Conservation (phyloP, 345 rosid genomes). For the Fremontodendron californicum region DNA sequence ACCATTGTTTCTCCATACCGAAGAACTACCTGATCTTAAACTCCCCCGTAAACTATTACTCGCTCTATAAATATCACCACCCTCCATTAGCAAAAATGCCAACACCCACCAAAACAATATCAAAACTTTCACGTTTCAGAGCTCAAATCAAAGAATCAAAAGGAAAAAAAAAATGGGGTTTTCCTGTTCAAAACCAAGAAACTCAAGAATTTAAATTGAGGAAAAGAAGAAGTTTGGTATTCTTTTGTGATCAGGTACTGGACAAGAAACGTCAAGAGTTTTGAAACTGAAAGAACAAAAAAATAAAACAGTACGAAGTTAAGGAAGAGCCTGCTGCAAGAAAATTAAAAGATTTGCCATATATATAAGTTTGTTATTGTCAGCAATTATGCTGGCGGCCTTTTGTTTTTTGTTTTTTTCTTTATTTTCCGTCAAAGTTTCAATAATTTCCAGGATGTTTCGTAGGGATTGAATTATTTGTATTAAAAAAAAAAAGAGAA, state of each 20-base stretch:
- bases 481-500: no score
- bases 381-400: no score
- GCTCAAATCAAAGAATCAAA: background rate
- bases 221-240: background rate
- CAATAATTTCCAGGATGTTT: no score
- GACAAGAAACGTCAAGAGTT: background rate
- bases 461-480: no score
- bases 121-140: background rate
- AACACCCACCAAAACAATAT: background rate
- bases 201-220: background rate
- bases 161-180: background rate
- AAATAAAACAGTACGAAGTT: no score
- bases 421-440: no score
- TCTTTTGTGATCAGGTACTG: background rate
- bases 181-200: background rate
- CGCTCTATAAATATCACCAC: conserved; percentile 35
- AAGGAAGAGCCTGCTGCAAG: no score
- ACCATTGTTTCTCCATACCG: conserved; percentile 35
- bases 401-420: no score
- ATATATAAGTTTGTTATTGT: no score
- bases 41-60: conserved; percentile 32
- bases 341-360: no score
- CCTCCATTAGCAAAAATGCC: conserved; percentile 25
- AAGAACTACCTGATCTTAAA: conserved; percentile 17
- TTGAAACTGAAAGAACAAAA: background rate